Evolutionary conservation across 345 rosid genomes (phyloP), one percentile per base, ranked within the genome.

Genomic region (Excoecaria cochinchinensis): DNA sequence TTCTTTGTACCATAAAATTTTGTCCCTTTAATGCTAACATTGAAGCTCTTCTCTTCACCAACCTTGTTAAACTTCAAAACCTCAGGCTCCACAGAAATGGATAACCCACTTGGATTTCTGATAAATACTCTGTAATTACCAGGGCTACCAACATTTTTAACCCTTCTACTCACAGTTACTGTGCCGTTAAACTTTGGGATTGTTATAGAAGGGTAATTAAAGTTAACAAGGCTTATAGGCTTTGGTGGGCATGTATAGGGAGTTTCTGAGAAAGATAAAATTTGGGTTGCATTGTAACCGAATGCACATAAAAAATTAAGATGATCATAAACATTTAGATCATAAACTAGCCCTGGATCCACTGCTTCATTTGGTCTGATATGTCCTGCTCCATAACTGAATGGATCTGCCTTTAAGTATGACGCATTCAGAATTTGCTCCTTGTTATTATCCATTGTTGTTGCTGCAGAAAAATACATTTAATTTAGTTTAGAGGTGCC

Each of bases 311-410:
- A 58, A 67, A 77, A 81, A 38, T 74, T 74, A 6, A 81, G 31
- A 69, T 81, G 58, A 21, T 81, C 84, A 22, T 25, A 25, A 4
- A 14, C 17, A 8, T 53, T 74, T 8, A 77, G 65, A 74, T 81
- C 84, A 22, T 81, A 81, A 51, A 81, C 78, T 36, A 81, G 76
- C 14, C 84, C 84, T 22, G 84, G 84, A 55, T 81, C 76, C 73
- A 70, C 70, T 11, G 84, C 84, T 13, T 59, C 60, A 56, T 77
- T 74, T 17, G 84, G 76, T 19, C 69, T 55, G 16, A 74, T 39
- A 39, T 81, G 84, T 21, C 84, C 82, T 22, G 82, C 71, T 19
- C 82, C 82, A 19, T 74, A 70, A 19, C 59, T 75, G 13, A 80
- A 80, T 59, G 83, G 79, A 50, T 60, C 62, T 72, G 77, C 76